Base-by-base conservation (phyloP, 495 filamentous ascomycete genomes). In the Cercophora samala region DNA sequence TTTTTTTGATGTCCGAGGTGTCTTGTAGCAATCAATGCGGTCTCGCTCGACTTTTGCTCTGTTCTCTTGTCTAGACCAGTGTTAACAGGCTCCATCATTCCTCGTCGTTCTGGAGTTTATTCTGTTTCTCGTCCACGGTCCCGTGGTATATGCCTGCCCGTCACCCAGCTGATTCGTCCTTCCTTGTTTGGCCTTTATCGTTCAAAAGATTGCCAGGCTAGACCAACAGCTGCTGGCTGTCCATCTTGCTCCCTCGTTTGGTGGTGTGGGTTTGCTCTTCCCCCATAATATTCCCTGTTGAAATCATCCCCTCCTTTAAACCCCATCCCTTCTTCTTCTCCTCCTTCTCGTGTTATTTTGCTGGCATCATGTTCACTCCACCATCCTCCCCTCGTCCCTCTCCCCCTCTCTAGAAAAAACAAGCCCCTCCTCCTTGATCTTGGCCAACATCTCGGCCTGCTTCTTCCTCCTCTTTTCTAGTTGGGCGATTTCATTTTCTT, bases 401-500 rank as follows among this genome's bases (percentile, higher is more conserved):
- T 24, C 64, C 70, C 73, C 17, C 70, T 77, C 65, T 72, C 74
- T 55, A 70, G 74, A 65, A 64, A 82, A 73, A 62, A 66, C 46
- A 24, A 76, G 53, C 13, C 83, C 85, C 55, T 83, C 78, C 64
- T 78, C 78, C 53, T 77, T 64, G 61, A 85, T 70, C 59, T 56
- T 67, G n/a, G 67, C 73, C 52, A 87, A 72, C 69, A 89, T 83
- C 42, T 81, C 82, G 32, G 82, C 82, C 78, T 93, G 85, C 64
- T 79, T 81, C 64, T 76, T 75, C 66, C 91, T 85, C 65, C 84
- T 80, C 64, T 84, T 88, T 79, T 93, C 88, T 56, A 97, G 82
- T 72, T 89, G 88, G 58, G 68, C 69, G 58, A 97, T 93, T 82
- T 97, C 93, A 53, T 78, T 84, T 68, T 92, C 85, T 79, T 97